These are phyloP conservation scores for Colletotrichum chrysophilum DNA, from an alignment of 2,329 filamentous ascomycete species.

Conservation along the genomic window DNA sequence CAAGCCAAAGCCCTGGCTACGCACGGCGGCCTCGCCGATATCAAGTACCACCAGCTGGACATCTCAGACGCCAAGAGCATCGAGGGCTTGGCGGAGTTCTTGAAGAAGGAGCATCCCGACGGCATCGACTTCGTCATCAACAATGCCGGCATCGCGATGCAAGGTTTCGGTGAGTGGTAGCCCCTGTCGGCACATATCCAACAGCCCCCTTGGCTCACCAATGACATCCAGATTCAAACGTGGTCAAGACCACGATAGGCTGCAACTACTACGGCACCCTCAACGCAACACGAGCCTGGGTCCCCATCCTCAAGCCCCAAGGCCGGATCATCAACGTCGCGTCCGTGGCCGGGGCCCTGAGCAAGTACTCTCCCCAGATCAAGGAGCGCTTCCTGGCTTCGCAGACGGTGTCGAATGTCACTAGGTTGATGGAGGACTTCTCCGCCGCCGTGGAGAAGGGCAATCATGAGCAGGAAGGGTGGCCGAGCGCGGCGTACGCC, in stretches of 20 bases:
- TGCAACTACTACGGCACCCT: slow-evolving; percentile 60
- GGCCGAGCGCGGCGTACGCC: slow-evolving; percentile 54
- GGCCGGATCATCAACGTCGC: slow-evolving; percentile 56
- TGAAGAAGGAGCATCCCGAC: slow-evolving; percentile 48
- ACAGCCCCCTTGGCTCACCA: neutral
- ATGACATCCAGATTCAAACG: slow-evolving; percentile 27
- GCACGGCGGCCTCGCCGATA: slow-evolving; percentile 45
- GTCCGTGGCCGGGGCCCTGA: slow-evolving; percentile 47
- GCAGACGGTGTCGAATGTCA: slow-evolving; percentile 46
- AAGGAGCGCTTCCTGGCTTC: slow-evolving; percentile 44
- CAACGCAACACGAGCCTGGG: slow-evolving; percentile 44
- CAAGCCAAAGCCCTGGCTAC: slow-evolving; percentile 47
- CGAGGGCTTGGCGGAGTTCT: slow-evolving; percentile 40
- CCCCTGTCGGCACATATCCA: neutral
- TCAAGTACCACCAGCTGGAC: slow-evolving; percentile 52
- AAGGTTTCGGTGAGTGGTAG: slow-evolving; percentile 45
- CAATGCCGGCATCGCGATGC: slow-evolving; percentile 54
- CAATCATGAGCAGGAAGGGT: slow-evolving; percentile 50
- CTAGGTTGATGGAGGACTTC: slow-evolving; percentile 54
- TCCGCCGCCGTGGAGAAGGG: slow-evolving; percentile 47
- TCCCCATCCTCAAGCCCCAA: slow-evolving; percentile 47
- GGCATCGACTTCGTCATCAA: slow-evolving; percentile 59
- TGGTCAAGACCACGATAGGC: slow-evolving; percentile 53
- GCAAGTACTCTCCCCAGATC: slow-evolving; percentile 49
- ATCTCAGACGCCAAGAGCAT: slow-evolving; percentile 51